Percentiles rank a stretch among this genome's conserved stretches.
phyloP scores from a whole-genome alignment of 495 filamentous ascomycete genomes.

The Lepidopterella palustris region DNA sequence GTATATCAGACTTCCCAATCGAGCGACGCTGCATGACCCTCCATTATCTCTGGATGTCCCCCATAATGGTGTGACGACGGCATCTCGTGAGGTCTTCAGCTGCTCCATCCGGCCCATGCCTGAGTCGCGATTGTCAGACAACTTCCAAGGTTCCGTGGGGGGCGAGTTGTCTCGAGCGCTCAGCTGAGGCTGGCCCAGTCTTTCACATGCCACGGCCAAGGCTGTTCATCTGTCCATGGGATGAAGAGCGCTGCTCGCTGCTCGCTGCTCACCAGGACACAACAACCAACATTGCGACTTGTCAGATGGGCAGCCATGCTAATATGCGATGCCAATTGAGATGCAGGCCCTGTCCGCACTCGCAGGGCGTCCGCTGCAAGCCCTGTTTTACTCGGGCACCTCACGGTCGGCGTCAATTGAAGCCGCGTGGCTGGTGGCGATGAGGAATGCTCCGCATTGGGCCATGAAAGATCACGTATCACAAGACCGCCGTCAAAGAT shows the following conservation, averaged over 20 bases:
- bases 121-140: conserved; percentile 1
- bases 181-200: conserved; percentile 17
- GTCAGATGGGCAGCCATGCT: conserved; percentile 15
- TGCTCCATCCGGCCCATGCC: conserved; percentile 19
- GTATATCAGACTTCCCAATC: no score
- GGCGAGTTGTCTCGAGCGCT: conserved; percentile 8
- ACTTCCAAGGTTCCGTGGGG: conserved; percentile 6
- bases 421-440: conserved; percentile 27
- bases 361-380: conserved; percentile 19
- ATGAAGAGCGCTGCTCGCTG: background rate
- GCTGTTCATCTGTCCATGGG: conserved; percentile 11
- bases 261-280: background rate
- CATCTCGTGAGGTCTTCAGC: conserved; percentile 29
- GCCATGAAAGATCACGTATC: conserved; percentile 10
- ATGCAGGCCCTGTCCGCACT: conserved; percentile 6
- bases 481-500: conserved; percentile 20
- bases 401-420: conserved; percentile 17
- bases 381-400: conserved; percentile 26
- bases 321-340: conserved; percentile 8
- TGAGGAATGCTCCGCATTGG: conserved; percentile 6
- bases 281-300: background rate
- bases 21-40: conserved; percentile 16
- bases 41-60: background rate
- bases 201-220: conserved; percentile 22
- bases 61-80: conserved; percentile 24